phyloP scores from a whole-genome alignment of 1,284 basidiomycete species.

The Tilletia setariae region DNA sequence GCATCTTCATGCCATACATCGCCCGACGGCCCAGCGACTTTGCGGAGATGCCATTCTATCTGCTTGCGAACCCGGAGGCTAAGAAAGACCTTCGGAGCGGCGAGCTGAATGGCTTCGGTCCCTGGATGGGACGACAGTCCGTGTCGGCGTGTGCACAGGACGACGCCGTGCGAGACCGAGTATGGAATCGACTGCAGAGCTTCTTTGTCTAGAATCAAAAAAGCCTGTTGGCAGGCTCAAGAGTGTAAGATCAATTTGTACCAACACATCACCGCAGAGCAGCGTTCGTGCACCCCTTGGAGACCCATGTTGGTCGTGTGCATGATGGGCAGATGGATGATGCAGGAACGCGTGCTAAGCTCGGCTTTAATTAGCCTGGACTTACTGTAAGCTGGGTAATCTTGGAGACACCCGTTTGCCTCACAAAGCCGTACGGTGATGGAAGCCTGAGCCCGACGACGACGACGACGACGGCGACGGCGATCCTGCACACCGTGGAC shows the following conservation, averaged over 20 bases:
- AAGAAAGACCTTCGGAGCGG: slow-evolving; percentile 31
- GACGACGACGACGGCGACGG: background rate
- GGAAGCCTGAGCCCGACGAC: no score
- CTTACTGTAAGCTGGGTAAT: no score
- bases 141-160: slow-evolving; percentile 6
- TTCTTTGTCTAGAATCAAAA: background rate
- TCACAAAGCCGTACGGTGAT: no score
- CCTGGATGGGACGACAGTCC: background rate
- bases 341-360: no score
- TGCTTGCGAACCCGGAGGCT: slow-evolving; percentile 30
- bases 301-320: no score
- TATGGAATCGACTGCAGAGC: background rate
- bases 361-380: no score
- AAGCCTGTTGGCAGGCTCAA: no score
- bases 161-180: background rate
- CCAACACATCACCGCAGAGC: no score
- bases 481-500: background rate
- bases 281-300: no score
- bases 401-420: no score
- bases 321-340: no score
- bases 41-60: slow-evolving; percentile 42
- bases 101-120: slow-evolving; percentile 28
- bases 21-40: slow-evolving; percentile 29
- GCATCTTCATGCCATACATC: slow-evolving; percentile 26
- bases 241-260: no score